Evolutionary conservation across 2,329 filamentous ascomycete genomes (phyloP), one percentile per base, ranked within the genome.

Genomic region (Diplodia scrobiculata): DNA sequence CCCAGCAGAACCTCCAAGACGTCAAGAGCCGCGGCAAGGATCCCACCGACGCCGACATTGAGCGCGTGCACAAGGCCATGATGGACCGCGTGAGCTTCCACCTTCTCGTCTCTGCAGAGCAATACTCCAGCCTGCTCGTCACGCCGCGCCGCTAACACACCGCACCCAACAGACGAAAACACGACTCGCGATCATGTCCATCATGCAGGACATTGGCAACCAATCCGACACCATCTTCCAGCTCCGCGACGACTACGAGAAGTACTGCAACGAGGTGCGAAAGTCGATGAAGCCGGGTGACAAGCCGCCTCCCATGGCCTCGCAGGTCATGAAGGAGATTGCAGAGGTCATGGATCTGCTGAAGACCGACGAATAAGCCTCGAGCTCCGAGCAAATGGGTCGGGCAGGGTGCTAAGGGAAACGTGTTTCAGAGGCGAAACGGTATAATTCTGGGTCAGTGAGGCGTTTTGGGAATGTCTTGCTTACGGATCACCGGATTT

Each of bases 121-220:
- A 36, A 11, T 11, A 10, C 3, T 36, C 34, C 34, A 36, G 9
- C 7, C 2, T 52, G 5, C 1, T 14, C 13, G 14, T 6, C 21
- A 14, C 38, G 11, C 17, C n/a, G 10, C 17, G n/a, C 14, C 3
- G 10, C 41, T 34, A 13, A 50, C 19, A 7, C 21, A 21, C 14
- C 45, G 13, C 27, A 7, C 2, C 13, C 7, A 14, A 32, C 52
- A 62, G 58, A 62, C 58, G 14, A 27, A 48, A 45, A 62, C 45
- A 11, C 58, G 58, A n/a, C 58, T 62, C 10, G 58, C 50, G 58
- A 47, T 48, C 25, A 62, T 62, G 41, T 34, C 58, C 58, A 62
- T 62, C 41, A 62, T 62, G 58, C 58, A 62, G 10, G 58, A 62
- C 25, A 62, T 62, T 17, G 58, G 58, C 29, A 27, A 17, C 45